A percentile compares a stretch with the other conserved stretches of the same genome.
Conservation (phyloP, 2,329 filamentous ascomycete genomes). For the Zarea fungicola region DNA sequence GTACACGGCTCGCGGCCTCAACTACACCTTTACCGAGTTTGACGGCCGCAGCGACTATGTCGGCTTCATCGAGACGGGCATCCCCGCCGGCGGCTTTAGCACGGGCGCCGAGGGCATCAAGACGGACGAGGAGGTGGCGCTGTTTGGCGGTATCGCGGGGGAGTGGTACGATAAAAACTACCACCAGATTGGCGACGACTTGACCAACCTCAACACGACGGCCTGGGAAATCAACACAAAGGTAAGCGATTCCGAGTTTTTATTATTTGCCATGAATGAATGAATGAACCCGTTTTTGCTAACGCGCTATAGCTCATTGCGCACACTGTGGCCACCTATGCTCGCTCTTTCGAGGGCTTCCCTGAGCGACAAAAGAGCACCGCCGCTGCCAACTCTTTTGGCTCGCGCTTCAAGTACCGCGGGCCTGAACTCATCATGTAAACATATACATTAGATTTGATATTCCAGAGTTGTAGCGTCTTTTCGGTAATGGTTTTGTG, state of each 20-base stretch:
- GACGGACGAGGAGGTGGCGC: conserved; percentile 56
- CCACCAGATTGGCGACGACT: conserved; percentile 57
- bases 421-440: background rate
- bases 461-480: too few species aligned
- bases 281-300: background rate
- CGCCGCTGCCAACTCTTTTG: background rate
- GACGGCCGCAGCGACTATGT: conserved; percentile 78
- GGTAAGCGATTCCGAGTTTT: conserved; percentile 35
- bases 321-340: conserved; percentile 67
- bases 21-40: conserved; percentile 68
- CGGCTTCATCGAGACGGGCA: conserved; percentile 67
- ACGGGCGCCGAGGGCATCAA: conserved; percentile 75
- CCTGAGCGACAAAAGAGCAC: conserved; percentile 42
- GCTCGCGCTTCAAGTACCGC: conserved; percentile 1
- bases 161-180: conserved; percentile 56
- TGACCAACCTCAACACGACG: conserved; percentile 52
- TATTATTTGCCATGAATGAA: background rate
- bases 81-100: conserved; percentile 70
- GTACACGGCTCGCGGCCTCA: conserved; percentile 56
- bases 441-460: background rate
- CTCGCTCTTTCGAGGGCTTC: conserved; percentile 59
- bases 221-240: conserved; percentile 59
- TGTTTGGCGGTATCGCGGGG: conserved; percentile 68
- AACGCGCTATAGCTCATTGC: conserved; percentile 51
- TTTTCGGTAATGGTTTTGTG: too few species aligned